These are phyloP conservation scores for Daldinia caldariorum DNA, from an alignment of 495 filamentous ascomycete genomes.

Conservation along the genomic window DNA sequence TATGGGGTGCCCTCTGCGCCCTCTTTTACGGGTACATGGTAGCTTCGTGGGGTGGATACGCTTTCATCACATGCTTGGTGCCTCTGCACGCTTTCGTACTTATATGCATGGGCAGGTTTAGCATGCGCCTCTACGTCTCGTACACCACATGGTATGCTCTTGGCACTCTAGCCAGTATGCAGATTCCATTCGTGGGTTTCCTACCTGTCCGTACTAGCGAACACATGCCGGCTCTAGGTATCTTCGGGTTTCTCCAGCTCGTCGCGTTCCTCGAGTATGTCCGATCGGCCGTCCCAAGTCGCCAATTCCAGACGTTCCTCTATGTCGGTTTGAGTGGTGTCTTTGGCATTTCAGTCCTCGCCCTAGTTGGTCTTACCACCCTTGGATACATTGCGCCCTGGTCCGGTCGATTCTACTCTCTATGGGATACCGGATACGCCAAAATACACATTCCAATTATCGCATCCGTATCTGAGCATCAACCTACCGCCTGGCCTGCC, in stretches of 20 bases:
- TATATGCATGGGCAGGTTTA: conserved; percentile 96
- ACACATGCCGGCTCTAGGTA: conserved; percentile 96
- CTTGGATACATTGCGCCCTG: conserved; percentile 94
- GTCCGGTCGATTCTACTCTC: conserved; percentile 98
- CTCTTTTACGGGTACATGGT: conserved; percentile 99
- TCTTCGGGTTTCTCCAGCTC: conserved; percentile 95
- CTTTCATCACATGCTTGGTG: conserved; percentile 98
- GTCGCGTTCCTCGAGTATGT: conserved; percentile 94
- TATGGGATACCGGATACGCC: conserved; percentile 99
- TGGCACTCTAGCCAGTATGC: conserved; percentile 97
- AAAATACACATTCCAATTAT: conserved; percentile 99
- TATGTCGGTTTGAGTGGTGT: conserved; percentile 76
- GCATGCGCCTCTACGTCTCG: conserved; percentile 90
- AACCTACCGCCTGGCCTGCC: conserved; percentile 99
- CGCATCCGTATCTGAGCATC: conserved; percentile 98
- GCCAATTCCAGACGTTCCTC: conserved; percentile 91
- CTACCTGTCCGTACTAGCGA: conserved; percentile 95
- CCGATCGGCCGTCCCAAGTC: conserved; percentile 83
- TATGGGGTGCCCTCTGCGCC: conserved; percentile 94
- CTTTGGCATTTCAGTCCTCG: conserved; percentile 70
- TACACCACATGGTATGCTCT: conserved; percentile 99
- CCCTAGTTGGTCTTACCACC: conserved; percentile 82
- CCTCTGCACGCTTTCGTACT: conserved; percentile 96
- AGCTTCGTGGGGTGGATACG: conserved; percentile 98
- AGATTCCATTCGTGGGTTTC: conserved; percentile 99